phyloP scores from a whole-genome alignment of 305 asterid species.

The Rubia occidens region DNA sequence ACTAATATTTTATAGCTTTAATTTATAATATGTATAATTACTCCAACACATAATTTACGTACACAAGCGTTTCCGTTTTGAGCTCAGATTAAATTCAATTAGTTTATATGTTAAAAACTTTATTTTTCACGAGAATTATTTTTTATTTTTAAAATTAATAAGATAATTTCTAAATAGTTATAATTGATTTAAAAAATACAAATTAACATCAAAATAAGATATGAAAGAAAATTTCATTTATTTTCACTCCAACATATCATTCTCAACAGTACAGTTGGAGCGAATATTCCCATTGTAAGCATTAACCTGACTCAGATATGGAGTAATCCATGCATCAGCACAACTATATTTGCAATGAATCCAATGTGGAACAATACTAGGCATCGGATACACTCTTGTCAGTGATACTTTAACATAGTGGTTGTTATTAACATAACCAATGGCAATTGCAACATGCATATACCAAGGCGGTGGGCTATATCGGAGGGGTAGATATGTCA shows the following conservation, averaged over 20 bases:
- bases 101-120: too few relatives aligned
- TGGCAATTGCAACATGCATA: neutral
- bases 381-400: neutral
- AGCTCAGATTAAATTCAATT: too few relatives aligned
- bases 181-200: too few relatives aligned
- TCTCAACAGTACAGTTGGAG: neutral
- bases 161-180: neutral
- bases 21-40: too few relatives aligned
- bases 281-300: neutral
- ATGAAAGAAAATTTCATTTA: neutral
- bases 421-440: neutral
- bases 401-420: neutral
- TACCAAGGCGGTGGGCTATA: neutral
- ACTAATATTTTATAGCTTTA: too few relatives aligned
- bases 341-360: neutral
- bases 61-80: too few relatives aligned
- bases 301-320: neutral
- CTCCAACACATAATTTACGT: neutral
- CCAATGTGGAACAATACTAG: neutral
- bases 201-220: too few relatives aligned
- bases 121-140: too few relatives aligned
- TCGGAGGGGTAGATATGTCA: neutral
- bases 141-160: too few relatives aligned
- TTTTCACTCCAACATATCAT: neutral
- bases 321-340: neutral